These are phyloP conservation scores for Cephalotrichum gorgonifer DNA, from an alignment of 2,329 filamentous ascomycete species.

Conservation along the genomic window DNA sequence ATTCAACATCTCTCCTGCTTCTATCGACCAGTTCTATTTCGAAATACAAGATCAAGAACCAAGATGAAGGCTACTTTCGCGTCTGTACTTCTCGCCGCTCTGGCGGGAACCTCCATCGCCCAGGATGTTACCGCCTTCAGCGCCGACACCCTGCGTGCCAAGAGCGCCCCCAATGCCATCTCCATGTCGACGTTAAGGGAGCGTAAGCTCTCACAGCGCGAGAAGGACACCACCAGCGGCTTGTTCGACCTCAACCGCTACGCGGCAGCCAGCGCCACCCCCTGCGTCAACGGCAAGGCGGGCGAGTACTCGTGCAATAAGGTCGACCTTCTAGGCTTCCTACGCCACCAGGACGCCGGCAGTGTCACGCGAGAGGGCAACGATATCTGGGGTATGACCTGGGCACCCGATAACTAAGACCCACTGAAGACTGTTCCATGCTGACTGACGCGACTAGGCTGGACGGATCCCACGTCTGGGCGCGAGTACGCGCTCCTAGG, in stretches of 20 bases:
- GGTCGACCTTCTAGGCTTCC: conserved; percentile 25
- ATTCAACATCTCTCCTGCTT: neutral
- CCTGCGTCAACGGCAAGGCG: conserved; percentile 20
- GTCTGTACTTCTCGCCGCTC: neutral
- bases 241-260: conserved; percentile 11
- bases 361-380: conserved; percentile 24
- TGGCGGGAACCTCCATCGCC: neutral
- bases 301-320: conserved; percentile 25
- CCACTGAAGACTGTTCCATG: neutral
- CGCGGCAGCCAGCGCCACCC: conserved; percentile 4
- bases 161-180: neutral
- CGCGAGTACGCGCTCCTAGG: conserved; percentile 39
- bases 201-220: neutral
- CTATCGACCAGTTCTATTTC: neutral
- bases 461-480: conserved; percentile 15
- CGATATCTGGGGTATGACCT: conserved; percentile 17
- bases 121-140: neutral
- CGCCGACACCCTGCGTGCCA: neutral
- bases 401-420: neutral
- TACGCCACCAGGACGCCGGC: conserved; percentile 25
- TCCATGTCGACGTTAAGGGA: neutral
- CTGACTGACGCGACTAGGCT: neutral
- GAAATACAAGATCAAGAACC: neutral
- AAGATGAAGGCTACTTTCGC: neutral
- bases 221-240: conserved; percentile 4